These are phyloP conservation scores for Pythium chondricola DNA, from an alignment of 352 stramenopile species.

Conservation along the genomic window DNA sequence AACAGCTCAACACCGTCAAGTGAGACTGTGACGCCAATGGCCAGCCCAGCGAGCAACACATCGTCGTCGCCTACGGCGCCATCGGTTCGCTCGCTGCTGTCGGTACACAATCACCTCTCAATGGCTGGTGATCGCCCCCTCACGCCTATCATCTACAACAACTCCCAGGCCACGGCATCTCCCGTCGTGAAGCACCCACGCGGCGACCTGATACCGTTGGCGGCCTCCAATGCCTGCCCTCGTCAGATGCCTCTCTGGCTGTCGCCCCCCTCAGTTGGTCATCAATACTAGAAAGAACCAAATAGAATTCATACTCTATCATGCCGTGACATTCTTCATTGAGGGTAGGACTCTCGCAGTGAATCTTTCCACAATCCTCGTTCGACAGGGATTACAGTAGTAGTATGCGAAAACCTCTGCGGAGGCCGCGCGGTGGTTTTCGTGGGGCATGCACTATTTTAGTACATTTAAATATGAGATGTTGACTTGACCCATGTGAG, in stretches of 20 bases:
- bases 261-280: slow-evolving; percentile 3
- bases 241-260: slow-evolving; percentile 15
- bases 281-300: slow-evolving; percentile 5
- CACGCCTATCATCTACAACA: slow-evolving; percentile 13
- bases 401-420: too few species aligned
- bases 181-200: slow-evolving; percentile 10
- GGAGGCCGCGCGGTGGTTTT: too few species aligned
- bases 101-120: slow-evolving; percentile 11
- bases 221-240: background rate
- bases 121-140: slow-evolving; percentile 9
- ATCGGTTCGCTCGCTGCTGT: slow-evolving; percentile 15
- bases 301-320: background rate
- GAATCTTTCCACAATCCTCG: too few species aligned
- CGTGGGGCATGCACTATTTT: too few species aligned
- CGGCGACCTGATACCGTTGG: background rate
- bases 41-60: slow-evolving; percentile 4
- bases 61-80: background rate
- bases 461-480: too few species aligned
- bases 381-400: too few species aligned
- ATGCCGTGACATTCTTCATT: too few species aligned
- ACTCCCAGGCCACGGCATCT: slow-evolving; percentile 3
- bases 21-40: slow-evolving; percentile 3
- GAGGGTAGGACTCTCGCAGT: too few species aligned
- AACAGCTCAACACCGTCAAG: slow-evolving; percentile 14
- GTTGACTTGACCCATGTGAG: too few species aligned